Percentiles rank a stretch among this genome's conserved stretches.
Evolutionary conservation across 306 rosid species (phyloP).

Genomic region (Medicago ruthenica): DNA sequence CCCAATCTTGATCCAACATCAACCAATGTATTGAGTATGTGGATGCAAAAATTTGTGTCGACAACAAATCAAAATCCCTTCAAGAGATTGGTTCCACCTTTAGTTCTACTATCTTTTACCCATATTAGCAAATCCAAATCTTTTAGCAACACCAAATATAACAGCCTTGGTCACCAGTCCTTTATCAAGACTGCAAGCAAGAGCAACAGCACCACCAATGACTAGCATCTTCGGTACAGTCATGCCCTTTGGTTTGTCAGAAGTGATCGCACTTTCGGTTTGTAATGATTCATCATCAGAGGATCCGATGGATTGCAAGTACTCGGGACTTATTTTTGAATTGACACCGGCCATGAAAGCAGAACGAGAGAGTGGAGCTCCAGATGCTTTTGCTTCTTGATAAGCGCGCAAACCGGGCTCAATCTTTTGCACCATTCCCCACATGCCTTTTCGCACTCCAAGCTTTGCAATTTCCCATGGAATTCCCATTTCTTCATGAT

Average conservation of each 20-base stretch:
- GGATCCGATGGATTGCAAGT: conserved; percentile 61
- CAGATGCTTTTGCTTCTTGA: conserved; percentile 71
- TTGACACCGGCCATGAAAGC: conserved; percentile 67
- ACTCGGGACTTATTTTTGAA: conserved; percentile 60
- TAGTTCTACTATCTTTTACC: conserved; percentile 59
- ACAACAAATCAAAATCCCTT: neutral
- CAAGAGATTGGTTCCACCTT: conserved; percentile 37
- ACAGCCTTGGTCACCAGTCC: conserved; percentile 83
- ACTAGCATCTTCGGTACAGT: conserved; percentile 59
- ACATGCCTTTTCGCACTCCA: conserved; percentile 92
- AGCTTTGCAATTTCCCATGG: conserved; percentile 98
- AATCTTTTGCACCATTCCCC: conserved; percentile 90
- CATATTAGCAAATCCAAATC: conserved; percentile 76
- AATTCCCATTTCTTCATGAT: conserved; percentile 98
- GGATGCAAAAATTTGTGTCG: neutral
- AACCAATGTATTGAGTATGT: neutral
- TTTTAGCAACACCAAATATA: conserved; percentile 87
- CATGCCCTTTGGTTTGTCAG: conserved; percentile 67
- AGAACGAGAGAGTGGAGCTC: conserved; percentile 64
- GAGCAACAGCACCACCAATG: conserved; percentile 76
- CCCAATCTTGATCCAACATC: neutral
- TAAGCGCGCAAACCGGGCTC: conserved; percentile 86
- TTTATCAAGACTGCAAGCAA: conserved; percentile 91
- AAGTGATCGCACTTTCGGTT: conserved; percentile 34
- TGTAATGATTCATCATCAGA: conserved; percentile 39